Base-by-base conservation (phyloP, 176 grass and related monocot genomes). In the Aegilops bicornis region DNA sequence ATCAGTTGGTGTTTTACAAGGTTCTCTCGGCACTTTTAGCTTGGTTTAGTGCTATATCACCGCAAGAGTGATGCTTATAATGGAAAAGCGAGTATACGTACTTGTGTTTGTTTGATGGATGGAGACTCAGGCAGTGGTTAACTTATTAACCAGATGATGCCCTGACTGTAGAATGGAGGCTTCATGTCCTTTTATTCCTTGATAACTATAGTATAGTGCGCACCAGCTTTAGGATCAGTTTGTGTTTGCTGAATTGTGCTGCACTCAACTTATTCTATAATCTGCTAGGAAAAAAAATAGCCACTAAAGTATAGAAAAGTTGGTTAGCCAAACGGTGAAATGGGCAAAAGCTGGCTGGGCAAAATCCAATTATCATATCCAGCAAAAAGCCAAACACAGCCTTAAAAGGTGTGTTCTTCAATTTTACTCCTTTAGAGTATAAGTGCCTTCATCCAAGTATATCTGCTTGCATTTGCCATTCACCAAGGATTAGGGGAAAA, bases 401-500 rank as follows among this genome's bases (percentile, higher is more conserved):
- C 40, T 45, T 77, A 19, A 80, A 77, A 82, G 24, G 50, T 31
- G 2, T 45, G 1, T 19, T 71, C 69, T 60, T 15, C 19, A 36
- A 1, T 54, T 87, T 54, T 63, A 13, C 65, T 33, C 32, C 27
- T 58, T 29, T 43, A 35, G 19, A 14, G 40, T 37, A 36, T 20
- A 8, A 42, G 31, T 58, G 47, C 67, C 50, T 37, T 54, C 73
- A 69, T 20, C 37, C 54, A 64, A 23, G 11, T 71, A 27, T 36
- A 63, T 24, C n/a, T 84, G 7, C 37, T n/a, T 84, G 52, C 33
- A 73, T 84, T 84, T 73, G 59, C 31, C 58, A 66, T 40, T 65
- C 36, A 33, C 58, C 29, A 89, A 45, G 0, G 8, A 74, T 16
- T 32, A 4, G 2, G 10, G 67, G 7, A 85, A 59, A 12, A 3